Conservation (phyloP, 495 filamentous ascomycete genomes). For the Neurospora africana region DNA sequence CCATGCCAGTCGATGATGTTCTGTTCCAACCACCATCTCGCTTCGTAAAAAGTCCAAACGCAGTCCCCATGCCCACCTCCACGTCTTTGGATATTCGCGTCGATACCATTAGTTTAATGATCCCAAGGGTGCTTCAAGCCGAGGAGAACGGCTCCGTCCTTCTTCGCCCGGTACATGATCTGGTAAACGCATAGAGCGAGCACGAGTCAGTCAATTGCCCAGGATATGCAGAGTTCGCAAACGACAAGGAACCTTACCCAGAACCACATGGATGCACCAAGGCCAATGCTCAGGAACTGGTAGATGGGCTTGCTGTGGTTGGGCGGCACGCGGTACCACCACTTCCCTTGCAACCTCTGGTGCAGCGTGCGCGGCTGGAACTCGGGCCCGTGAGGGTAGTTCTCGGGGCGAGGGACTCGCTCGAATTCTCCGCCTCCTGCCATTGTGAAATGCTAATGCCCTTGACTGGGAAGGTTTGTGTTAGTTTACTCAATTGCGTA, state of each 20-base stretch:
- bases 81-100: neutral
- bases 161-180: constrained; percentile 93
- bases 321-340: neutral
- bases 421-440: neutral
- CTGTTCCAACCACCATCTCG: neutral
- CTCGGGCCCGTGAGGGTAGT: neutral
- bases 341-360: neutral
- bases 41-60: neutral
- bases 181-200: constrained; percentile 20
- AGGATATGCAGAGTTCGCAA: neutral
- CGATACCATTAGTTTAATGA: constrained; percentile 43
- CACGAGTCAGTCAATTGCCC: neutral
- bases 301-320: constrained; percentile 62
- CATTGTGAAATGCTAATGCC: neutral
- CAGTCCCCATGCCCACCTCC: neutral
- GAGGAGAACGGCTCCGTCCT: constrained; percentile 75
- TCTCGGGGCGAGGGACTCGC: neutral
- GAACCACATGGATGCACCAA: constrained; percentile 98
- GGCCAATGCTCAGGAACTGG: constrained; percentile 68
- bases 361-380: constrained; percentile 2
- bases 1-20: neutral
- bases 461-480: neutral
- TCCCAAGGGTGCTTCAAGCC: constrained; percentile 99
- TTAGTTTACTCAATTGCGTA: neutral
- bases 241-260: constrained; percentile 52